These are phyloP conservation scores for Sugiyamaella qingdaonensis DNA, from an alignment of 805 yeast species.

Conservation along the genomic window DNA sequence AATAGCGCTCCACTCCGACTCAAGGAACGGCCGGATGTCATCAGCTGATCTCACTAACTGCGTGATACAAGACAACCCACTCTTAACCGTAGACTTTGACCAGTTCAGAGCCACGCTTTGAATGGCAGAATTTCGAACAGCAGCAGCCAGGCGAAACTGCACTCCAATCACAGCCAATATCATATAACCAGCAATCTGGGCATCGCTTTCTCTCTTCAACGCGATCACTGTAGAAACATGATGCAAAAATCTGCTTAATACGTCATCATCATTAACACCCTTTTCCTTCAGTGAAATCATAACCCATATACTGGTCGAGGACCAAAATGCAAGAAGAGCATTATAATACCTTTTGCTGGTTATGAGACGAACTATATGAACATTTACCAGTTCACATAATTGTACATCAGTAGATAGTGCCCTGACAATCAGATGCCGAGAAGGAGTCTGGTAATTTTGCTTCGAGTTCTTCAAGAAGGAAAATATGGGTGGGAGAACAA, in stretches of 20 bases:
- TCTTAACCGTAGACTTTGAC: slow-evolving; percentile 29
- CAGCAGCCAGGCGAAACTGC: slow-evolving; percentile 56
- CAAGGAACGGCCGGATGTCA: slow-evolving; percentile 18
- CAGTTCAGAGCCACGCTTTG: slow-evolving; percentile 52
- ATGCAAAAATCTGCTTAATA: slow-evolving; percentile 34
- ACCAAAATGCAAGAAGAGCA: slow-evolving; percentile 71
- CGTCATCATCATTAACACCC: slow-evolving; percentile 32
- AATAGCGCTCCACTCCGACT: slow-evolving; percentile 18
- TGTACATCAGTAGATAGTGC: slow-evolving; percentile 63
- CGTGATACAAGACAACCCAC: slow-evolving; percentile 33
- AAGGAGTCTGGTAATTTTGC: slow-evolving; percentile 58
- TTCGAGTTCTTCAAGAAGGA: slow-evolving; percentile 67
- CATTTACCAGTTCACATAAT: slow-evolving; percentile 62
- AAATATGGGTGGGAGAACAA: slow-evolving; percentile 78
- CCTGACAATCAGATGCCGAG: slow-evolving; percentile 64
- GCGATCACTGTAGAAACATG: slow-evolving; percentile 30
- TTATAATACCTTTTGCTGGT: slow-evolving; percentile 56
- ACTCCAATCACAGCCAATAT: slow-evolving; percentile 72
- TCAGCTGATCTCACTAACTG: slow-evolving; percentile 29
- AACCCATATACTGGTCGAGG: slow-evolving; percentile 64
- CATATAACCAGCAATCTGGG: slow-evolving; percentile 81
- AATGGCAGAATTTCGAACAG: slow-evolving; percentile 56
- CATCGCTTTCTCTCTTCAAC: slow-evolving; percentile 40
- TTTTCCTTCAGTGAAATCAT: slow-evolving; percentile 56
- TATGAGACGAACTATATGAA: slow-evolving; percentile 48